These are phyloP conservation scores for Talaromyces marneffei DNA, from an alignment of 2,329 filamentous ascomycete genomes.

Conservation along the genomic window DNA sequence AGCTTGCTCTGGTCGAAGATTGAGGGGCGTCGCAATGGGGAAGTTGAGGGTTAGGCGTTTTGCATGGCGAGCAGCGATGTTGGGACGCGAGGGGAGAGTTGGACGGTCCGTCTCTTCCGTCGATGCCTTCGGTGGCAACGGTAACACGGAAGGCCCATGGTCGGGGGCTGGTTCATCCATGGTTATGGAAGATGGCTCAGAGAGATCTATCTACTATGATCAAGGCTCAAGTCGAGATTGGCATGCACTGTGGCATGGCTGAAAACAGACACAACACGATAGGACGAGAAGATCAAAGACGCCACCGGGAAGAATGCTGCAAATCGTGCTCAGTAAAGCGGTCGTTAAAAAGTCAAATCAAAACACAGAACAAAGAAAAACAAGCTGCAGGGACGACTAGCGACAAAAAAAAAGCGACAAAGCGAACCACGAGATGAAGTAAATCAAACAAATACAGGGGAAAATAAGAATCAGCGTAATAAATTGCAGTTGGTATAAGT, in stretches of 20 bases:
- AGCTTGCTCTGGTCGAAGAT: conserved; percentile 21
- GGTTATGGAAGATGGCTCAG: not conserved
- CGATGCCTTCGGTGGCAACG: not conserved
- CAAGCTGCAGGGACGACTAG: not conserved
- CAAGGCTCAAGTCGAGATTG: not conserved
- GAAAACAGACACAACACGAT: conserved; percentile 3
- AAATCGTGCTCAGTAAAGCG: not conserved
- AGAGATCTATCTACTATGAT: not conserved
- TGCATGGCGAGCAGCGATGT: conserved; percentile 34
- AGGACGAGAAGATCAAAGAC: not conserved
- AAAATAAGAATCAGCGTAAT: not conserved
- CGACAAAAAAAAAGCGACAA: not conserved
- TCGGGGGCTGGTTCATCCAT: conserved; percentile 2
- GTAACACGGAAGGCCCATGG: conserved; percentile 11
- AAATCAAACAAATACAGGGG: not conserved
- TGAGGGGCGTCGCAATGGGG: conserved; percentile 33
- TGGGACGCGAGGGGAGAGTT: conserved; percentile 22
- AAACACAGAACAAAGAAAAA: not conserved
- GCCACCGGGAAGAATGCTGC: conserved; percentile 1
- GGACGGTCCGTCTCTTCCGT: not conserved
- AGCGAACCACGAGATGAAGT: not conserved
- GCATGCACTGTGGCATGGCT: not conserved
- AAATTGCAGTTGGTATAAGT: not conserved
- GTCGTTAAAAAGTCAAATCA: not conserved
- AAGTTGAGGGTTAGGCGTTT: conserved; percentile 46